A percentile compares a stretch with the other conserved stretches of the same genome.
Evolutionary conservation across 2,329 filamentous ascomycete species (phyloP).

Genomic region (Mycosphaerelloides madeirae): DNA sequence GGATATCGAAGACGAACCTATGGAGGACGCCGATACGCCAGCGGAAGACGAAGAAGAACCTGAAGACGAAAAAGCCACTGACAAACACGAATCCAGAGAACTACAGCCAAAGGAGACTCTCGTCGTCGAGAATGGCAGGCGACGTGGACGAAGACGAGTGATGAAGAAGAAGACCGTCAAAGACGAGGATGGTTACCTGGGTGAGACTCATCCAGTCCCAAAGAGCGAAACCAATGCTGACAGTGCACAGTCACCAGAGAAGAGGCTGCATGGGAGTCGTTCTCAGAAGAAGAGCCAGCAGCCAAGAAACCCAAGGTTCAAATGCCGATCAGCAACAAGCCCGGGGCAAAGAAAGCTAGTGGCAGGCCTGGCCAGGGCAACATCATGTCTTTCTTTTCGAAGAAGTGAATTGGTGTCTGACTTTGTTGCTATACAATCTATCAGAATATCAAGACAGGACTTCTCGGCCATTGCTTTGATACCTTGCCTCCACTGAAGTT

Average conservation of each 20-base stretch:
- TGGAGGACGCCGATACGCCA: constrained; percentile 20
- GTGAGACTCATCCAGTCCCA: constrained; percentile 47
- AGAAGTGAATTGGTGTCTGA: constrained; percentile 64
- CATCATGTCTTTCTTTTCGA: constrained; percentile 89
- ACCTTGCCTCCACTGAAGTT: too few relatives aligned
- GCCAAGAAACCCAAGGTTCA: constrained; percentile 51
- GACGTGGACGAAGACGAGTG: constrained; percentile 71
- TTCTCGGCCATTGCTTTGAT: too few relatives aligned
- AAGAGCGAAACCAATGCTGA: constrained; percentile 10
- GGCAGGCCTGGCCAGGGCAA: constrained; percentile 60
- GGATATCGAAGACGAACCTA: constrained; percentile 53
- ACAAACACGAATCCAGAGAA: constrained; percentile 30
- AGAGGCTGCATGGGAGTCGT: constrained; percentile 82
- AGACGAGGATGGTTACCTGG: constrained; percentile 85
- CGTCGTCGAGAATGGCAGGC: constrained; percentile 57
- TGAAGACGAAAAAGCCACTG: constrained; percentile 21
- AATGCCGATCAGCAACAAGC: constrained; percentile 39
- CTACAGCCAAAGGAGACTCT: constrained; percentile 38
- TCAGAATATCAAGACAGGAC: too few relatives aligned
- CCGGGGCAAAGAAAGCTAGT: constrained; percentile 49
- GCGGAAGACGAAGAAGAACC: constrained; percentile 15
- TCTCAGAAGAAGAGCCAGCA: constrained; percentile 79
- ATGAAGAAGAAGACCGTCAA: constrained; percentile 84
- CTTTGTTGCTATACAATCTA: too few relatives aligned
- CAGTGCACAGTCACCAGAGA: constrained; percentile 70